These are phyloP conservation scores for Bretschneidera sinensis DNA, from an alignment of 345 rosid species.

Conservation along the genomic window DNA sequence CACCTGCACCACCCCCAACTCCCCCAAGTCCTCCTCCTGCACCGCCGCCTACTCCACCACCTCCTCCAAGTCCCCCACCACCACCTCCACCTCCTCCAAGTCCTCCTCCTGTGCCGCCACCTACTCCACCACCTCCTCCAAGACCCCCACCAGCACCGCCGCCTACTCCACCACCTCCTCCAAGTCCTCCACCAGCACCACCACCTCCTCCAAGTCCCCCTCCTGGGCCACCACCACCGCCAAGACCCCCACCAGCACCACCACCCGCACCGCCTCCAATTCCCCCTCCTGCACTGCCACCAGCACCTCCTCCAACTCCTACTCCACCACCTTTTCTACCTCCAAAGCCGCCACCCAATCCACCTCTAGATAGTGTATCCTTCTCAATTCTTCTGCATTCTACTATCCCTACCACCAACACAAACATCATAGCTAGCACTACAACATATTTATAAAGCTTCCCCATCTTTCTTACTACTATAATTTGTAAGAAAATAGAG, in stretches of 20 bases:
- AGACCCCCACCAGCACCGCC: too few species aligned
- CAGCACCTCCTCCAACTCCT: constrained; percentile 9
- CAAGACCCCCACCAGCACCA: too few species aligned
- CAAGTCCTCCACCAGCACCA: too few species aligned
- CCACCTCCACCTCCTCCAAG: too few species aligned
- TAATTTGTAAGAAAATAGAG: background rate
- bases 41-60: too few species aligned
- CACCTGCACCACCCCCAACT: background rate
- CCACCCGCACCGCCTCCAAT: background rate
- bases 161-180: too few species aligned
- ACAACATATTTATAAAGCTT: constrained; percentile 13
- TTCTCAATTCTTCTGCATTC: constrained; percentile 34
- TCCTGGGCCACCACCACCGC: too few species aligned
- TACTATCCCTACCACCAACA: constrained; percentile 28
- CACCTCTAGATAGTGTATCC: constrained; percentile 7
- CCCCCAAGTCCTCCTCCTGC: background rate
- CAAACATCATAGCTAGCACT: constrained; percentile 17
- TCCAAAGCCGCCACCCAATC: too few species aligned
- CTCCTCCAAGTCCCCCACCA: too few species aligned
- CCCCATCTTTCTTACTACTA: constrained; percentile 21
- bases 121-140: too few species aligned
- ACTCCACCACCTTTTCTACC: constrained; percentile 9
- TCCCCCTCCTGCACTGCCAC: constrained; percentile 7
- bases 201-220: too few species aligned
- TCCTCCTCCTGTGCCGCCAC: constrained; percentile 18